These are phyloP conservation scores for Fusarium acutatum DNA, from an alignment of 2,329 filamentous ascomycete genomes.

Conservation along the genomic window DNA sequence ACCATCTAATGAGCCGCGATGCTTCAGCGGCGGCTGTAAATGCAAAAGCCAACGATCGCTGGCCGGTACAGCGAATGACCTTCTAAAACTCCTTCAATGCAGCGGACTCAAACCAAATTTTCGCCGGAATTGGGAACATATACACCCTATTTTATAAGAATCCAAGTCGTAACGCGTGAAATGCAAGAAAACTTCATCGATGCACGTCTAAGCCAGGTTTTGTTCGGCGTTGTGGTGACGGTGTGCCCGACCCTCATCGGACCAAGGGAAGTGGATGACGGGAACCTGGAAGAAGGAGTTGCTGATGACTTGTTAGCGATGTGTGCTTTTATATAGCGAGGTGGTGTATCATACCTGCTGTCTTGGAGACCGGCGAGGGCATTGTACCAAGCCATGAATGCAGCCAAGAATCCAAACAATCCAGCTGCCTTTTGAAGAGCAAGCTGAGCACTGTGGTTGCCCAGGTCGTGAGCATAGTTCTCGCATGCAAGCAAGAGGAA, in stretches of 20 bases:
- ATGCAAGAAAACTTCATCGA: conserved; percentile 13
- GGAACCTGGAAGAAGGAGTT: conserved; percentile 91
- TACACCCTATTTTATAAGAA: conserved; percentile 22
- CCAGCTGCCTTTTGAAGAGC: conserved; percentile 75
- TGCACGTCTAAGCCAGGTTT: conserved; percentile 30
- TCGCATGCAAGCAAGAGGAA: conserved; percentile 77
- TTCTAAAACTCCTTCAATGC: conserved; percentile 19
- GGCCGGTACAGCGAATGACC: conserved; percentile 3
- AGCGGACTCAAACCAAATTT: neutral
- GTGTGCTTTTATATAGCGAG: neutral
- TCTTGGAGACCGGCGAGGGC: conserved; percentile 85
- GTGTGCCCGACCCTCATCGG: conserved; percentile 73
- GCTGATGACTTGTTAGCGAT: conserved; percentile 59
- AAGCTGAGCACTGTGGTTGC: conserved; percentile 53
- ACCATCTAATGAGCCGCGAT: conserved; percentile 10
- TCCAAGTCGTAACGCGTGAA: conserved; percentile 33
- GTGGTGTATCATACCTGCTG: conserved; percentile 60
- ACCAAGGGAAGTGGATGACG: conserved; percentile 96
- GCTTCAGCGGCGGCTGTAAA: neutral
- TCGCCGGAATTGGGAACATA: neutral
- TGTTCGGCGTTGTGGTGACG: conserved; percentile 56
- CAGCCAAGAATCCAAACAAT: conserved; percentile 80
- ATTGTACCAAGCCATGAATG: conserved; percentile 89
- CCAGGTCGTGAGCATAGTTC: conserved; percentile 65
- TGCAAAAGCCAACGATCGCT: conserved; percentile 1